Evolutionary conservation across 768 basidiomycete genomes (phyloP), one percentile per base, ranked within the genome.

Genomic region (Steccherinum ochraceum): DNA sequence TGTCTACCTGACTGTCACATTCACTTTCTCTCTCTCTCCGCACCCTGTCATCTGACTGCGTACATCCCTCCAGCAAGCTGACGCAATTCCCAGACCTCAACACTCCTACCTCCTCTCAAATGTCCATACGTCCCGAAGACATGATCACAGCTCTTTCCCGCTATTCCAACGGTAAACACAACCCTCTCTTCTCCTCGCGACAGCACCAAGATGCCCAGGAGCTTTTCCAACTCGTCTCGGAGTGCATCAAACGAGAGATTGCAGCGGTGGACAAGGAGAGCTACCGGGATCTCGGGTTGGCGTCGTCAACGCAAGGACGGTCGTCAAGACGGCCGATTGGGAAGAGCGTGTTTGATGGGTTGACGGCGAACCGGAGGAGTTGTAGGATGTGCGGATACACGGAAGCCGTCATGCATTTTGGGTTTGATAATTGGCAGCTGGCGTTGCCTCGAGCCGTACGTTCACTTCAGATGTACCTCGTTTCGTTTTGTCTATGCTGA

Each of bases 171-270:
- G 77, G 77, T 46, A 78, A 77, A 61, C 65, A 75, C 55, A 77
- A 77, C 57, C 76, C 85, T 0, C 75, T 93, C 11, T 85, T 95
- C 66, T 81, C 82, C 56, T 92, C 92, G 1, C 84, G 91, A 12
- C 93, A 96, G 64, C 95, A 98, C 64, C 95, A 98, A 70, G 95
- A 98, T 64, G 95, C 95, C 3, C 95, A 98, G 62, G 95, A 98
- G 64, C 77, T 98, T n/a, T 97, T 96, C 70, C 86, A 95, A 58
- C 83, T 97, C 25, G 72, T 97, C 7, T 87, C 93, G 1, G 93
- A 94, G 64, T 88, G 84, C 48, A 76, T 97, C 58, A 91, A 91
- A 68, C 85, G 84, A 54, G 95, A 98, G 65, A 75, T 83, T n/a
- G 63, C 70, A 2, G 78, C 84, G 1, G 78, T 96, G 1, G 83